Percentiles rank a stretch among this genome's conserved stretches.
phyloP scores from a whole-genome alignment of 225 moss, liverwort and hornwort species.

The Sphagnum tenellum region DNA sequence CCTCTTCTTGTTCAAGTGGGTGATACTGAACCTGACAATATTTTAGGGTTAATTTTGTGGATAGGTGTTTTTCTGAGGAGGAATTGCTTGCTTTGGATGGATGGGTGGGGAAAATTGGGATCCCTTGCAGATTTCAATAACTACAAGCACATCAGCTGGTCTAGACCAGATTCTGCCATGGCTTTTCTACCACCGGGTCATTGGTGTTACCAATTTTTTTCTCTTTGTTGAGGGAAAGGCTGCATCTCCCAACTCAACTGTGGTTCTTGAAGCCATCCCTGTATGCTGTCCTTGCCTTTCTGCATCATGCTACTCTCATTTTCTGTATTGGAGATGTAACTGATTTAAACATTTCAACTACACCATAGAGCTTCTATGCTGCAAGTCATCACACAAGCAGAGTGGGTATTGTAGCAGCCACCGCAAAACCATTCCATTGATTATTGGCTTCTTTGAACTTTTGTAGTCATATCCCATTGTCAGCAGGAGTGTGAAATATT shows the following conservation, averaged over 20 bases:
- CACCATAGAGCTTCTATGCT: too few species aligned
- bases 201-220: slow-evolving; percentile 92
- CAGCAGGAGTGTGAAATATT: too few species aligned
- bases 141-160: slow-evolving; percentile 92
- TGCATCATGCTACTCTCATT: too few species aligned
- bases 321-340: too few species aligned
- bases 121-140: slow-evolving; percentile 78
- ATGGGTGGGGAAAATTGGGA: not conserved
- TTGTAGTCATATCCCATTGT: too few species aligned
- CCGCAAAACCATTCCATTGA: too few species aligned
- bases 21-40: too few species aligned
- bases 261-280: slow-evolving; percentile 87
- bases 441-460: too few species aligned
- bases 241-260: slow-evolving; percentile 67
- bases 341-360: too few species aligned
- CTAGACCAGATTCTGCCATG: slow-evolving; percentile 96
- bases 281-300: slow-evolving; percentile 20
- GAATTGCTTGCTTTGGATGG: not conserved
- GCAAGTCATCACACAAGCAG: too few species aligned
- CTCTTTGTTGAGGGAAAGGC: slow-evolving; percentile 98
- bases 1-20: too few species aligned
- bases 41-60: not conserved
- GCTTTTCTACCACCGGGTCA: slow-evolving; percentile 87
- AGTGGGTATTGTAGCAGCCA: too few species aligned
- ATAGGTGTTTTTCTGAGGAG: not conserved